Conservation (phyloP, 2,329 filamentous ascomycete genomes). For the Aspergillus versicolor region DNA sequence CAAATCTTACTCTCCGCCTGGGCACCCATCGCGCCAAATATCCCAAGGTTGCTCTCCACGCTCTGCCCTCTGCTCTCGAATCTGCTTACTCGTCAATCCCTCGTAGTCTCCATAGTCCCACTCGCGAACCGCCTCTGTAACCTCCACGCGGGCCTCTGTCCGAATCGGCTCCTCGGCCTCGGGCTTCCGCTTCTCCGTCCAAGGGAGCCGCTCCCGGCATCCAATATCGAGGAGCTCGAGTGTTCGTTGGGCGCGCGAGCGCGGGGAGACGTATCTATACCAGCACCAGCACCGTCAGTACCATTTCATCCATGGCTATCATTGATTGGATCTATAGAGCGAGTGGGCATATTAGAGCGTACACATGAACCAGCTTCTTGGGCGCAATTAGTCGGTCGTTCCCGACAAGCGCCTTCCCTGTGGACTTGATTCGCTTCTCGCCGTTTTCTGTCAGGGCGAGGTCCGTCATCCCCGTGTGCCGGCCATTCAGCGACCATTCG, state of each 20-base stretch:
- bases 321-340: not conserved
- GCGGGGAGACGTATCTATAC: slow-evolving; percentile 75
- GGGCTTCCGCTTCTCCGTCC: slow-evolving; percentile 48
- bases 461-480: slow-evolving; percentile 82
- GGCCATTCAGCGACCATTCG: slow-evolving; percentile 86
- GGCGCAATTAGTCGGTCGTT: slow-evolving; percentile 82
- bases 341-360: slow-evolving; percentile 29
- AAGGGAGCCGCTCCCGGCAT: slow-evolving; percentile 68
- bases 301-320: too few relatives aligned
- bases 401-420: slow-evolving; percentile 80
- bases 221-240: slow-evolving; percentile 82
- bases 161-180: slow-evolving; percentile 31
- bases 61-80: slow-evolving; percentile 57
- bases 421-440: slow-evolving; percentile 71
- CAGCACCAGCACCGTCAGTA: not conserved
- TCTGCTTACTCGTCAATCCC: slow-evolving; percentile 71
- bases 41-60: slow-evolving; percentile 68
- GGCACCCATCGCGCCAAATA: slow-evolving; percentile 88
- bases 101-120: slow-evolving; percentile 91
- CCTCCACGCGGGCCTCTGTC: slow-evolving; percentile 33
- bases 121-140: slow-evolving; percentile 68
- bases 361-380: slow-evolving; percentile 79
- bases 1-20: slow-evolving; percentile 70
- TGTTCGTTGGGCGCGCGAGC: slow-evolving; percentile 80
- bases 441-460: slow-evolving; percentile 81